Conservation (phyloP, 2,329 filamentous ascomycete genomes). For the Aspergillus uvarum region DNA sequence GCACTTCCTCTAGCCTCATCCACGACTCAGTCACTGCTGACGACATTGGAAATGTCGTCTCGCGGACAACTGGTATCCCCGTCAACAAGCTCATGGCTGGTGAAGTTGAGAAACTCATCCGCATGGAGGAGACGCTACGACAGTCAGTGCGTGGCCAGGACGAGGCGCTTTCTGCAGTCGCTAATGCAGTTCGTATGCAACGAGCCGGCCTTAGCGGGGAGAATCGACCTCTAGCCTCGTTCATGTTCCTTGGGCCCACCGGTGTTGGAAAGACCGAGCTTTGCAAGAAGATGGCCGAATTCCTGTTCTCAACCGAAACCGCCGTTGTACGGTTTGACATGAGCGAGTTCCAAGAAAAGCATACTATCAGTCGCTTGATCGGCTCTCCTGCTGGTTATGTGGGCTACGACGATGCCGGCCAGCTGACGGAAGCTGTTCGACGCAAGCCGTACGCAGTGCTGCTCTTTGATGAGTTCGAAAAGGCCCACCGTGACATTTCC, state of each 20-base stretch:
- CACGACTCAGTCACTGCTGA: conserved; percentile 95
- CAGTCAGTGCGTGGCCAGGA: conserved; percentile 88
- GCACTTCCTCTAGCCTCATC: conserved; percentile 61
- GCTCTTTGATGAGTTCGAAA: conserved; percentile 96
- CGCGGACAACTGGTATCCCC: conserved; percentile 86
- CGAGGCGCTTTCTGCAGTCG: conserved; percentile 85
- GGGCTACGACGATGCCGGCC: conserved; percentile 93
- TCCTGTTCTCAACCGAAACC: conserved; percentile 87
- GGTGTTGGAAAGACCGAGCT: conserved; percentile 97
- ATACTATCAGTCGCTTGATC: conserved; percentile 89
- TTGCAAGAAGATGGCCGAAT: conserved; percentile 91
- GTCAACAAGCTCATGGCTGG: conserved; percentile 89
- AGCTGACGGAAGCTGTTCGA: conserved; percentile 91
- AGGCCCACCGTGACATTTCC: conserved; percentile 93
- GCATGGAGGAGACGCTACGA: conserved; percentile 89
- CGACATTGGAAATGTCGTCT: conserved; percentile 90
- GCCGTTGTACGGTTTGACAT: conserved; percentile 96
- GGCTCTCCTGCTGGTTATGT: conserved; percentile 93
- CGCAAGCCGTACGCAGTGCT: conserved; percentile 94
- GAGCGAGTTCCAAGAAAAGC: conserved; percentile 96
- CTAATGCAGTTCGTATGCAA: conserved; percentile 91
- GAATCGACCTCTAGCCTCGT: conserved; percentile 86
- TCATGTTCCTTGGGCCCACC: conserved; percentile 97
- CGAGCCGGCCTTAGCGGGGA: conserved; percentile 88
- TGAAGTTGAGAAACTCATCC: conserved; percentile 89